Conservation (phyloP, 495 filamentous ascomycete species). For the Hypoxylon intermedium region DNA sequence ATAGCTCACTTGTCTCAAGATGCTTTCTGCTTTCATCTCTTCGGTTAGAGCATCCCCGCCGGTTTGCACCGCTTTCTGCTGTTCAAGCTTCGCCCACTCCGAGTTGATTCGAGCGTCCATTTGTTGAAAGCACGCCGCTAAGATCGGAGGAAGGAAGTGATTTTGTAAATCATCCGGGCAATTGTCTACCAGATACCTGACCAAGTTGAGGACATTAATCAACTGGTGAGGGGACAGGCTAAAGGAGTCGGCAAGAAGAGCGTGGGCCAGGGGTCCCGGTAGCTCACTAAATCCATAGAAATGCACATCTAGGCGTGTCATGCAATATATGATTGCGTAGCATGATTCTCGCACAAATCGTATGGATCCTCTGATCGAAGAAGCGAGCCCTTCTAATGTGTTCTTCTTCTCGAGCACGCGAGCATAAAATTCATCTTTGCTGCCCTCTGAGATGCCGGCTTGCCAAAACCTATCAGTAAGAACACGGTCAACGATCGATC, state of each 20-base stretch:
- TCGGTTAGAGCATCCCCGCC: slow-evolving; percentile 76
- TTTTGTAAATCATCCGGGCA: slow-evolving; percentile 79
- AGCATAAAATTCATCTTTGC: slow-evolving; percentile 94
- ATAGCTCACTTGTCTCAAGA: slow-evolving; percentile 90
- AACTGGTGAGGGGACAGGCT: slow-evolving; percentile 91
- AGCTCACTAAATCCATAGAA: slow-evolving; percentile 91
- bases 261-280: slow-evolving; percentile 80
- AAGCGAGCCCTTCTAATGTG: slow-evolving; percentile 92
- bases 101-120: slow-evolving; percentile 84
- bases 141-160: slow-evolving; percentile 85
- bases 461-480: slow-evolving; percentile 98
- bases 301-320: slow-evolving; percentile 83
- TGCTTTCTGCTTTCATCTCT: slow-evolving; percentile 98
- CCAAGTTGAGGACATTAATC: slow-evolving; percentile 84
- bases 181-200: slow-evolving; percentile 85
- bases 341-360: slow-evolving; percentile 88
- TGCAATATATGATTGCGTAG: slow-evolving; percentile 91
- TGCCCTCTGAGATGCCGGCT: slow-evolving; percentile 93
- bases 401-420: slow-evolving; percentile 84
- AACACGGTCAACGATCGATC: slow-evolving; percentile 76
- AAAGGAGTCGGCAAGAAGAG: slow-evolving; percentile 82
- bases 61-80: slow-evolving; percentile 59
- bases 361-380: slow-evolving; percentile 85
- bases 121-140: slow-evolving; percentile 81
- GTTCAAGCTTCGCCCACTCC: slow-evolving; percentile 81